Evolutionary conservation across 169 alveolate genomes (phyloP).

Genomic region (Sarcocystis neurona): DNA sequence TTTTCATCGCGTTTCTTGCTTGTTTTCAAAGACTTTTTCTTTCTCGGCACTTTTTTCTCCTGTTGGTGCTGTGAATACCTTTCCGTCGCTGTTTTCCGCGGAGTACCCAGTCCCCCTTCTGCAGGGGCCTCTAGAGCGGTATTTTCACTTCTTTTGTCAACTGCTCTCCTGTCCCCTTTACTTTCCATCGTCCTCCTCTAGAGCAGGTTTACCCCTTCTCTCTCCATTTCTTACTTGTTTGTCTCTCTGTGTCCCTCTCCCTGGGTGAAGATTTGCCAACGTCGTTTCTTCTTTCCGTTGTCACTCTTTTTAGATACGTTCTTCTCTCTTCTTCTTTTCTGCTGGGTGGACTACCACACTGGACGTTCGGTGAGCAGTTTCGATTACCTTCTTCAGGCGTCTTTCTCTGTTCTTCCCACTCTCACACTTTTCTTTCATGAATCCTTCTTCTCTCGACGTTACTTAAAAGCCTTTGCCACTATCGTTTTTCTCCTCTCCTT

Average conservation of each 20-base stretch:
- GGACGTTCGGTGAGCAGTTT: background rate
- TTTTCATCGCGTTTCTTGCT: too few relatives aligned
- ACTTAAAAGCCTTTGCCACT: background rate
- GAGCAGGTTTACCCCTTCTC: constrained; percentile 84
- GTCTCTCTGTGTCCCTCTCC: constrained; percentile 91
- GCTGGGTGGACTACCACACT: background rate
- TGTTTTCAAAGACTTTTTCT: too few relatives aligned
- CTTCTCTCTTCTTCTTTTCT: background rate
- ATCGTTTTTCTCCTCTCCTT: background rate
- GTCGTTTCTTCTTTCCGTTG: background rate
- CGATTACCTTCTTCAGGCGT: background rate
- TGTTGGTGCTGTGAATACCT: too few relatives aligned
- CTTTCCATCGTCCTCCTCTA: constrained; percentile 79
- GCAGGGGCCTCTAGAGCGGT: background rate
- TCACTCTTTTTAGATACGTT: too few relatives aligned
- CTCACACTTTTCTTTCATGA: background rate
- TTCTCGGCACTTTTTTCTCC: too few relatives aligned
- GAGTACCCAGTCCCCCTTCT: background rate
- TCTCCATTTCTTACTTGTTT: constrained; percentile 85
- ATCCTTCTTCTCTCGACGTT: background rate
- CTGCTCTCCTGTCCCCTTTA: background rate
- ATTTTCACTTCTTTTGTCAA: background rate
- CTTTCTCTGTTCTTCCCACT: background rate
- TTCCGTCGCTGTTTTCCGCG: too few relatives aligned
- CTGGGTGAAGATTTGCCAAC: constrained; percentile 71